Evolutionary conservation across 192 early-diverging fungal species (phyloP), one percentile per base, ranked within the genome.

Genomic region (Anaeromyces robustus): DNA sequence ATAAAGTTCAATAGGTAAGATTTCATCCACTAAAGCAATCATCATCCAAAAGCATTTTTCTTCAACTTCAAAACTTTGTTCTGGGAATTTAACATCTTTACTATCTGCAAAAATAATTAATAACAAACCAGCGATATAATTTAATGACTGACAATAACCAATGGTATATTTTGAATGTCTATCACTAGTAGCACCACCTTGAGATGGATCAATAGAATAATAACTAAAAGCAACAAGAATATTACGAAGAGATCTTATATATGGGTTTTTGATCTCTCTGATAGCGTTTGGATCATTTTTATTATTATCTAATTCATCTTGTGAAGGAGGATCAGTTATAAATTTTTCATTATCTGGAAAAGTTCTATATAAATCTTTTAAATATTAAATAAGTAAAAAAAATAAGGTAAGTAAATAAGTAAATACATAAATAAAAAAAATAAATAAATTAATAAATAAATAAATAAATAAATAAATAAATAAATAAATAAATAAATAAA

Each of bases 131-230:
- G 86, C 93, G 78, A 95, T 84, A 78, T 94, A 94, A 81, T 94
- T 95, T 80, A 95, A 89, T 5, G 91, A 91, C 83, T 95, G 94
- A 83, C 93, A 94, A 86, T 95, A 95, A 13, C 94, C 94, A 41
- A 95, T 93, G 79, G 80, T 84, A 85, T 77, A 81, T 80, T 29
- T 79, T 30, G 22, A 86, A 85, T 13, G 83, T 83, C 14, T 77
- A 80, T 16, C 80, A 59, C 26, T 80, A 30, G 28, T 83, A 59
- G 30, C 79, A 79, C 30, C 80, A 31, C 31, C 80, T n/a, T 39
- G 37, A 9, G 18, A 19, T 28, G 43, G 52, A 80, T 31, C 43
- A 26, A 80, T 39, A 26, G 92, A 90, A 78, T 90, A 92, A 82
- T 93, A 90, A 30, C 90, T 91, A 82, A 94, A 95, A 1, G 92